These are phyloP conservation scores for Bryoglossum gracile DNA, from an alignment of 495 filamentous ascomycete genomes.

Conservation along the genomic window DNA sequence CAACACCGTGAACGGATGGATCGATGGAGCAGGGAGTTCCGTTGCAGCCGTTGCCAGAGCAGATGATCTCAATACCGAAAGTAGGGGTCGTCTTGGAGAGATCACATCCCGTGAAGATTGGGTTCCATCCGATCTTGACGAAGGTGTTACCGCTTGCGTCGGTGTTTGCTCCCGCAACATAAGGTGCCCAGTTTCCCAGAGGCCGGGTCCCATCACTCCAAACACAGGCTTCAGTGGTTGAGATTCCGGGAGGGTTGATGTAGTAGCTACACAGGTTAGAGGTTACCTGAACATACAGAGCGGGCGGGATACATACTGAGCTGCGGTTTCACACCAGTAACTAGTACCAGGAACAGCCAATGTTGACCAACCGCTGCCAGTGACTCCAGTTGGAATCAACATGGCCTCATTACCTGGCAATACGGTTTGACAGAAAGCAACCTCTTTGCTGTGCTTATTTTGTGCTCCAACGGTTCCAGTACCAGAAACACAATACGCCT, in stretches of 20 bases:
- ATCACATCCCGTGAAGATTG: constrained; percentile 55
- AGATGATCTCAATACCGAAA: constrained; percentile 67
- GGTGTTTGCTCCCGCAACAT: constrained; percentile 72
- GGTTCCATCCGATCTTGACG: constrained; percentile 75
- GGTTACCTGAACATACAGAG: constrained; percentile 21
- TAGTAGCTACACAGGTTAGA: constrained; percentile 49
- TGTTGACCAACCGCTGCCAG: constrained; percentile 34
- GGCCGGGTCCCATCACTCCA: constrained; percentile 62
- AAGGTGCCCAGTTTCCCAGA: constrained; percentile 74
- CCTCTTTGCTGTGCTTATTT: constrained; percentile 53
- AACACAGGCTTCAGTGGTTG: constrained; percentile 52
- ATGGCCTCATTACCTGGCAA: constrained; percentile 83
- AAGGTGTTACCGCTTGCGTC: constrained; percentile 57
- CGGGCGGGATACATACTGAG: constrained; percentile 46
- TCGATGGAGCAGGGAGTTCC: constrained; percentile 71
- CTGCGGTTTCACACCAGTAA: constrained; percentile 69
- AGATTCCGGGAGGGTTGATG: constrained; percentile 67
- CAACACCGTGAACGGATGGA: constrained; percentile 51
- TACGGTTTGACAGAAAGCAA: constrained; percentile 79
- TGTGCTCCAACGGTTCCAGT: constrained; percentile 54
- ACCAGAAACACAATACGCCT: constrained; percentile 66
- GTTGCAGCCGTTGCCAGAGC: constrained; percentile 57
- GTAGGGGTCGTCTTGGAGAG: constrained; percentile 52
- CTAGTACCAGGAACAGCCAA: constrained; percentile 63
- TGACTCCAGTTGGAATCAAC: constrained; percentile 70